Evolutionary conservation across 495 filamentous ascomycete genomes (phyloP).

Genomic region (Penicillium paradoxum): DNA sequence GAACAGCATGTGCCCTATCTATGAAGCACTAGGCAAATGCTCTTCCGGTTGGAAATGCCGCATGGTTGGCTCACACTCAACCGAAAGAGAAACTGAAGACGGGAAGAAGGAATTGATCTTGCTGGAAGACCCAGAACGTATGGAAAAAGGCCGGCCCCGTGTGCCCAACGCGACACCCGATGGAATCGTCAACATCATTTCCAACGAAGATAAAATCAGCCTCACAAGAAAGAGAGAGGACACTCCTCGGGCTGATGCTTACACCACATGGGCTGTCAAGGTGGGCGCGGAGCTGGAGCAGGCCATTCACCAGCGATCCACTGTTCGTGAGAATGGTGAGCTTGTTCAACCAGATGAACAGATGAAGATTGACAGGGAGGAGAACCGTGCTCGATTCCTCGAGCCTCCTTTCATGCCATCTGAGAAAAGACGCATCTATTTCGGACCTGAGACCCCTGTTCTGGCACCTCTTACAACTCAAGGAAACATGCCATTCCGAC

Average conservation of each 20-base stretch:
- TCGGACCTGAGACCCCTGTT: conserved; percentile 85
- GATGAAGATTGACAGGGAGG: conserved; percentile 44
- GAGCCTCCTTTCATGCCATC: conserved; percentile 85
- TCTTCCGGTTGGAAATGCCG: conserved; percentile 87
- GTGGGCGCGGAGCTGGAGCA: conserved; percentile 53
- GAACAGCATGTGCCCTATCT: conserved; percentile 72
- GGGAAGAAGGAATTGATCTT: conserved; percentile 78
- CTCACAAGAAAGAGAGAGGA: conserved; percentile 61
- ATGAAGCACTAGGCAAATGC: conserved; percentile 69
- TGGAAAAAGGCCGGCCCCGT: conserved; percentile 33
- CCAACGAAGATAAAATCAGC: conserved; percentile 58
- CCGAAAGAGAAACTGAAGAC: conserved; percentile 66
- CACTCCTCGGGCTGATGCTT: conserved; percentile 68
- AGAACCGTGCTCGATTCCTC: conserved; percentile 70
- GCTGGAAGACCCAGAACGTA: conserved; percentile 49
- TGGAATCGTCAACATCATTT: conserved; percentile 70
- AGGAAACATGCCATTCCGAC: conserved; percentile 93
- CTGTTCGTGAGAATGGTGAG: background rate
- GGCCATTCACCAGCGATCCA: conserved; percentile 28
- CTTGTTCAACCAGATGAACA: conserved; percentile 10
- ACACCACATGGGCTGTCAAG: conserved; percentile 67
- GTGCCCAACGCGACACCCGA: conserved; percentile 42
- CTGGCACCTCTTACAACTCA: conserved; percentile 89
- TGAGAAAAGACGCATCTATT: conserved; percentile 89
- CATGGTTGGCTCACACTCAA: conserved; percentile 74